These are phyloP conservation scores for Starmerella sirachaensis DNA, from an alignment of 805 yeast species.

Conservation along the genomic window DNA sequence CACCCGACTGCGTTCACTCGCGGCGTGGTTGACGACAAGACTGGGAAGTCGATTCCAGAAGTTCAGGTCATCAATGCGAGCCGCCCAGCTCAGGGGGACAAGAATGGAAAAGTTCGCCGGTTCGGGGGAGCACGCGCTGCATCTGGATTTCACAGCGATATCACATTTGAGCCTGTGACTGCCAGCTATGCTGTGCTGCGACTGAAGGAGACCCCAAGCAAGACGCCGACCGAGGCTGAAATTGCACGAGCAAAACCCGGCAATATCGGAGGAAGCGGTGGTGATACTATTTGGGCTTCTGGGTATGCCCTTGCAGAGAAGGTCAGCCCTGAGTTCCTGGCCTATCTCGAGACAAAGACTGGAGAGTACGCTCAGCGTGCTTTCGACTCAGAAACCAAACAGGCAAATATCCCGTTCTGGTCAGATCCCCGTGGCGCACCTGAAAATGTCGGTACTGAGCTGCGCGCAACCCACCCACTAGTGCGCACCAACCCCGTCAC, in stretches of 20 bases:
- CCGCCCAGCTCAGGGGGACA: too few relatives aligned
- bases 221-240: slow-evolving; percentile 1
- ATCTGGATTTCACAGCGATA: slow-evolving; percentile 38
- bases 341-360: slow-evolving; percentile 34
- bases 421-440: slow-evolving; percentile 24
- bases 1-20: slow-evolving; percentile 13
- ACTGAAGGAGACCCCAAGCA: slow-evolving; percentile 35
- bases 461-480: slow-evolving; percentile 43
- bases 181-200: slow-evolving; percentile 41
- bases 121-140: background rate
- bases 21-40: slow-evolving; percentile 6
- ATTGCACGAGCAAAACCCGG: slow-evolving; percentile 9
- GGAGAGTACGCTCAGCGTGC: slow-evolving; percentile 22
- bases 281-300: slow-evolving; percentile 42
- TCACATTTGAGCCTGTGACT: slow-evolving; percentile 43
- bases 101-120: background rate
- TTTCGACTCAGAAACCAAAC: background rate
- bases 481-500: slow-evolving; percentile 54
- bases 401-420: slow-evolving; percentile 9
- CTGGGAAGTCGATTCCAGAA: slow-evolving; percentile 9
- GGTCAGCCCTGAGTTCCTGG: slow-evolving; percentile 37
- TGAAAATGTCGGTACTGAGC: slow-evolving; percentile 24
- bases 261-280: slow-evolving; percentile 22
- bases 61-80: slow-evolving; percentile 4
- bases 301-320: slow-evolving; percentile 43